A percentile compares a stretch with the other conserved stretches of the same genome.
These are phyloP conservation scores for Nepenthes mirabilis DNA, from an alignment of 148 eudicot species.

Conservation along the genomic window DNA sequence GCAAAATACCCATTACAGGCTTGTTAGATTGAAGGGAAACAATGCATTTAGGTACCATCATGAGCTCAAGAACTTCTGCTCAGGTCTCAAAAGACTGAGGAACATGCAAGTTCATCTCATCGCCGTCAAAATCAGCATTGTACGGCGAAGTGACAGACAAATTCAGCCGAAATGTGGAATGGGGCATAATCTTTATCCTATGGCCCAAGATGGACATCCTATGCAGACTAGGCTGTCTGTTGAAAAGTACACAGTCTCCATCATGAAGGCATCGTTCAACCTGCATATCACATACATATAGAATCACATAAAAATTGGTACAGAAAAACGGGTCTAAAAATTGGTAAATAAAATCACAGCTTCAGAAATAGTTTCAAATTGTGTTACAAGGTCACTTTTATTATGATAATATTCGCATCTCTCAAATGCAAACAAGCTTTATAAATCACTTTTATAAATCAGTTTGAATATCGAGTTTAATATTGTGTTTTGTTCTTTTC, in stretches of 20 bases:
- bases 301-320: slow-evolving; percentile 1
- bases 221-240: slow-evolving; percentile 98
- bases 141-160: slow-evolving; percentile 94
- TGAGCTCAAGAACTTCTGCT: slow-evolving; percentile 93
- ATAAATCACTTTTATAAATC: too few species aligned
- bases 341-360: neutral
- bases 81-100: slow-evolving; percentile 99
- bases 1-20: slow-evolving; percentile 99
- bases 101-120: slow-evolving; percentile 99
- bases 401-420: too few species aligned
- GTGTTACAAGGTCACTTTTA: too few species aligned
- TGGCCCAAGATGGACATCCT: slow-evolving; percentile 99
- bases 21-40: slow-evolving; percentile 93
- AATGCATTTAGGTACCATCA: slow-evolving; percentile 99
- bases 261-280: slow-evolving; percentile 93
- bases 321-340: too few species aligned
- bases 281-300: slow-evolving; percentile 18
- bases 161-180: slow-evolving; percentile 87
- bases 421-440: too few species aligned
- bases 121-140: slow-evolving; percentile 99
- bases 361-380: too few species aligned
- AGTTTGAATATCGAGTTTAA: too few species aligned
- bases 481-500: too few species aligned
- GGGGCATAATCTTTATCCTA: slow-evolving; percentile 95
- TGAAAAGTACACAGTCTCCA: slow-evolving; percentile 94